Evolutionary conservation across 176 grass and related monocot genomes (phyloP), one percentile per base, ranked within the genome.

Genomic region (Elaeis guineensis): DNA sequence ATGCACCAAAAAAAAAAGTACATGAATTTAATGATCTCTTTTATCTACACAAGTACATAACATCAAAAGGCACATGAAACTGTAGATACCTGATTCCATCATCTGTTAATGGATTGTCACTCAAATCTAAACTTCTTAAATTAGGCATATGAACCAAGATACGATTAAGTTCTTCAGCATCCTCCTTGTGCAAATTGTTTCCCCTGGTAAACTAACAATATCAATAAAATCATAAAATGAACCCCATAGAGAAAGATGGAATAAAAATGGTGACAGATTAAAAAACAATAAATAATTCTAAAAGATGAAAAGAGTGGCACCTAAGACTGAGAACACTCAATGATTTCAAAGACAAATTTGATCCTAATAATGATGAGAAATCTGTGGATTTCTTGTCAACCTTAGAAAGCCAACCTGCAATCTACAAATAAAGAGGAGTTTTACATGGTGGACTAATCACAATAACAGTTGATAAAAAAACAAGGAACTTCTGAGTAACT

Each of bases 41-140:
- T 2, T 35, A 4, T 44, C 35, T 2, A 44, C 14, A 44, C 35
- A 11, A 9, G 8, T 35, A 44, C 11, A 6, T 44, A 44, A 44
- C 35, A 44, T 44, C 35, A 44, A 44, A 26, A 44, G 35, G 11
- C 35, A 44, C 9, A 44, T 44, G 11, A 44, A 44, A 44, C 11
- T 12, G 11, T 44, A 44, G 11, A 44, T 81, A 97, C 93, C 84
- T 89, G 78, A 97, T 69, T 70, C 93, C 93, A 49, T 78, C 76
- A 57, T 97, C 93, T 51, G 48, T 78, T 70, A 97, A 77, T 44
- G 87, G 76, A 61, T 97, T 97, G 39, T 82, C 78, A 56, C 93
- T 92, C 70, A 97, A 75, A 79, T 97, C 93, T 63, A 97, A 85
- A 69, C 80, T 75, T 64, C 53, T 83, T 61, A 97, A 76, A 39